Conservation (phyloP, 1,284 basidiomycete species). For the Phellinidium pouzarii region DNA sequence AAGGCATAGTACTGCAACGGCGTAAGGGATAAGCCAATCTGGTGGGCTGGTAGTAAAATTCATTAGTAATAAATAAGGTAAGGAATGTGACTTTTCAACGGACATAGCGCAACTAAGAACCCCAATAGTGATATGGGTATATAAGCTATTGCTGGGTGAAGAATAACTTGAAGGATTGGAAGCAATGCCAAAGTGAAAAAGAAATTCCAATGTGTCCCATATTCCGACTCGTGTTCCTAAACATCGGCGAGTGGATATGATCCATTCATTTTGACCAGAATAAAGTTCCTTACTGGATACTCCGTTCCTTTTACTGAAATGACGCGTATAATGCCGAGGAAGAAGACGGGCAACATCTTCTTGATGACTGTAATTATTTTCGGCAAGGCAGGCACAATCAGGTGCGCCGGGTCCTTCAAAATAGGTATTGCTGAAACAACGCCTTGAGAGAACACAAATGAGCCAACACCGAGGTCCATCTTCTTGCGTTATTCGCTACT, state of each 20-base stretch:
- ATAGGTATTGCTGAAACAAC: slow-evolving; percentile 79
- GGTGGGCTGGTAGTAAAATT: slow-evolving; percentile 50
- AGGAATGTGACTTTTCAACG: slow-evolving; percentile 23
- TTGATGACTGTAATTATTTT: slow-evolving; percentile 46
- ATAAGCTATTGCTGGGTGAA: slow-evolving; percentile 57
- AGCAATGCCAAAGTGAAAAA: slow-evolving; percentile 88
- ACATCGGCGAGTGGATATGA: neutral
- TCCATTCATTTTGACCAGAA: neutral
- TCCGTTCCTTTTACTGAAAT: slow-evolving; percentile 88
- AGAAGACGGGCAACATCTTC: slow-evolving; percentile 64
- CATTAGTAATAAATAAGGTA: neutral
- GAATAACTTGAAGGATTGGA: slow-evolving; percentile 66
- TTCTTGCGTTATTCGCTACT: slow-evolving; percentile 27
- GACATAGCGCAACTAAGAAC: slow-evolving; percentile 58
- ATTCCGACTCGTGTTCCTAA: slow-evolving; percentile 94
- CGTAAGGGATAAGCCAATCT: slow-evolving; percentile 50
- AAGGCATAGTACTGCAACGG: slow-evolving; percentile 63
- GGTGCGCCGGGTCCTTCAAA: slow-evolving; percentile 50
- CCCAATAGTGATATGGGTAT: slow-evolving; percentile 62
- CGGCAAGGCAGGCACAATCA: slow-evolving; percentile 40
- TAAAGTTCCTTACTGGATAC: slow-evolving; percentile 79
- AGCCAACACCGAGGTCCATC: slow-evolving; percentile 98
- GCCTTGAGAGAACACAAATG: slow-evolving; percentile 93
- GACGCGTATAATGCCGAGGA: slow-evolving; percentile 74
- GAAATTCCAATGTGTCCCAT: slow-evolving; percentile 98